Base-by-base conservation (phyloP, 2,329 filamentous ascomycete species). In the Colletotrichum abscissum region DNA sequence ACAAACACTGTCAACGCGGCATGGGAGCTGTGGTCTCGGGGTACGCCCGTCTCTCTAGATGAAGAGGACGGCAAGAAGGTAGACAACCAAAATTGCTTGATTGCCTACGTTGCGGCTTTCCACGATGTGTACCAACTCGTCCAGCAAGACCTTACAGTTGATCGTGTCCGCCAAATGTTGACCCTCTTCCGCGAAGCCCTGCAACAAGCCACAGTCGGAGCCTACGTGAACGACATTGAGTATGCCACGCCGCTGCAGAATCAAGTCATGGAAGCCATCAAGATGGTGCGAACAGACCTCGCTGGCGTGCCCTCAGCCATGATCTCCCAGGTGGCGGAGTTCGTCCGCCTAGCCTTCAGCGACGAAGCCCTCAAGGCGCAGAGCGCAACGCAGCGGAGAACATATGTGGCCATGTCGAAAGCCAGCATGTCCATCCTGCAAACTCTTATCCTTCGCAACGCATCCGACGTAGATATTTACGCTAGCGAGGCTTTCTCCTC, bases 401-500 rank as follows among this genome's bases (percentile, higher is more conserved):
- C 95, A 0, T 98, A 95, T 79, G 91, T 99, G 68, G 96, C 97
- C 42, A 90, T 98, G 79, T 95, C 95, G 1, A 97, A 97, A 81
- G 90, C 90, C 24, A 91, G 93, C 72, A 97, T 98, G 88, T 85
- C 88, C 2, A 89, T 95, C 58, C 82, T 97, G 2, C 87, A 93
- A 75, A 84, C 83, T 0, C 83, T 94, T 2, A 85, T 93, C 4
- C 82, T 90, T 4, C 83, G 86, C 19, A 91, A 94, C 75, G 88
- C 90, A 0, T 81, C 84, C 0, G 90, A 93, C 28, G 79, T 85
- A n/a, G 90, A 93, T 46, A 90, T 97, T 0, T 95, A 95, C 78
- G 85, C 84, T 1, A 91, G 91, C 57, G 91, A 91, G 1, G 91
- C 94, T 1, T 86, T 97, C 28, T 82, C 89, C 1, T 86, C 88